Conservation (phyloP, 1,284 basidiomycete species). For the Sutorius eximius region DNA sequence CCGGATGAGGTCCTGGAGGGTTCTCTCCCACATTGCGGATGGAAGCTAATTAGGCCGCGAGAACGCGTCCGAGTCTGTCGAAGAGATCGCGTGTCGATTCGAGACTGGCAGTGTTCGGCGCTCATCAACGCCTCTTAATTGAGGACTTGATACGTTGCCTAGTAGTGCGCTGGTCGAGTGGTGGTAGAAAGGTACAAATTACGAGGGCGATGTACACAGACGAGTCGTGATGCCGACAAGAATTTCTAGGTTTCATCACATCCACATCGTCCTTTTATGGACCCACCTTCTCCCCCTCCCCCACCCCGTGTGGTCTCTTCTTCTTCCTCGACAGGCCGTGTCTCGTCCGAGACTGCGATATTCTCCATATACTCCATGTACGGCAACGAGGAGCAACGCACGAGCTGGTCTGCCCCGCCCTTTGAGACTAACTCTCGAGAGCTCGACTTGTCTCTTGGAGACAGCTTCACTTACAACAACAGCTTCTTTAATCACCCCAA, state of each 20-base stretch:
- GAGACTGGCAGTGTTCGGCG: background rate
- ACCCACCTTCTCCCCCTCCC: slow-evolving; percentile 40
- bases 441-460: slow-evolving; percentile 35
- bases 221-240: background rate
- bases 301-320: slow-evolving; percentile 33
- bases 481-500: slow-evolving; percentile 24
- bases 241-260: background rate
- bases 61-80: background rate
- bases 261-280: slow-evolving; percentile 38
- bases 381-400: slow-evolving; percentile 46
- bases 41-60: background rate
- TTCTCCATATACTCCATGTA: slow-evolving; percentile 84
- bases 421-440: slow-evolving; percentile 32
- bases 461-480: slow-evolving; percentile 31
- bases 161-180: too few species aligned
- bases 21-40: slow-evolving; percentile 86
- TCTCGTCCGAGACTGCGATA: slow-evolving; percentile 61
- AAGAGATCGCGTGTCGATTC: background rate
- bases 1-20: slow-evolving; percentile 88
- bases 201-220: slow-evolving; percentile 4
- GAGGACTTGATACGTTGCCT: too few species aligned
- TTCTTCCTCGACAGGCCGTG: slow-evolving; percentile 32
- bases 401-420: slow-evolving; percentile 42
- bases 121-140: too few species aligned
- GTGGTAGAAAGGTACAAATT: background rate